A percentile compares a stretch with the other conserved stretches of the same genome.
Conservation (phyloP, 768 basidiomycete genomes). For the Xanthoconium stramineum region DNA sequence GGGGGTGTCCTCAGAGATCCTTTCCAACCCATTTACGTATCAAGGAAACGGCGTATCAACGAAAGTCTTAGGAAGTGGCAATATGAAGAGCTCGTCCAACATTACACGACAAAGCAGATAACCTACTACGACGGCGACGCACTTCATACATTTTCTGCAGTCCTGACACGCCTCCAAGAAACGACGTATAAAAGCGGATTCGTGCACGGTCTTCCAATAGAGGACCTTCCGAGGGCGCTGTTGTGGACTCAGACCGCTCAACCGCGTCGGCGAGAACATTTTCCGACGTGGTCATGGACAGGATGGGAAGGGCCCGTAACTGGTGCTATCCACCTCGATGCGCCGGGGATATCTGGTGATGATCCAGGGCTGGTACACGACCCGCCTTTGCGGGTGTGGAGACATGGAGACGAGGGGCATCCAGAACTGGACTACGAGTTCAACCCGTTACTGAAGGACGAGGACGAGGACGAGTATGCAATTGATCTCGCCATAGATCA, state of each 20-base stretch:
- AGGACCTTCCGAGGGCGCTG: slow-evolving; percentile 11
- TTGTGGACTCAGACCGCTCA: not conserved
- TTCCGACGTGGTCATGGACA: slow-evolving; percentile 11
- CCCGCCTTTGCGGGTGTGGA: slow-evolving; percentile 13
- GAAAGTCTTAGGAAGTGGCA: no score
- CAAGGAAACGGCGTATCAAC: no score
- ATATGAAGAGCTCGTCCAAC: not conserved
- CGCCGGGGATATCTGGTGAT: not conserved
- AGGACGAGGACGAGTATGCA: no score
- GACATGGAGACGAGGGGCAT: not conserved
- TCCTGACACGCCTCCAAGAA: slow-evolving; percentile 5
- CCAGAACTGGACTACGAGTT: slow-evolving; percentile 8
- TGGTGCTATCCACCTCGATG: not conserved
- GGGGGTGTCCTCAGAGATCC: not conserved
- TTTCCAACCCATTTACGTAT: not conserved
- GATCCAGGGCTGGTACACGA: not conserved
- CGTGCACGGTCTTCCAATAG: slow-evolving; percentile 9
- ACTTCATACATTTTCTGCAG: slow-evolving; percentile 14
- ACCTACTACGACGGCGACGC: not conserved
- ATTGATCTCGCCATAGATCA: no score
- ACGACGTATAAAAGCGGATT: slow-evolving; percentile 6
- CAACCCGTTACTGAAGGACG: not conserved
- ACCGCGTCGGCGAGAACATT: not conserved
- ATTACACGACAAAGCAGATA: not conserved
- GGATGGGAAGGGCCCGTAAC: slow-evolving; percentile 5